These are phyloP conservation scores for Margaritispora aquatica DNA, from an alignment of 495 filamentous ascomycete genomes.

Conservation along the genomic window DNA sequence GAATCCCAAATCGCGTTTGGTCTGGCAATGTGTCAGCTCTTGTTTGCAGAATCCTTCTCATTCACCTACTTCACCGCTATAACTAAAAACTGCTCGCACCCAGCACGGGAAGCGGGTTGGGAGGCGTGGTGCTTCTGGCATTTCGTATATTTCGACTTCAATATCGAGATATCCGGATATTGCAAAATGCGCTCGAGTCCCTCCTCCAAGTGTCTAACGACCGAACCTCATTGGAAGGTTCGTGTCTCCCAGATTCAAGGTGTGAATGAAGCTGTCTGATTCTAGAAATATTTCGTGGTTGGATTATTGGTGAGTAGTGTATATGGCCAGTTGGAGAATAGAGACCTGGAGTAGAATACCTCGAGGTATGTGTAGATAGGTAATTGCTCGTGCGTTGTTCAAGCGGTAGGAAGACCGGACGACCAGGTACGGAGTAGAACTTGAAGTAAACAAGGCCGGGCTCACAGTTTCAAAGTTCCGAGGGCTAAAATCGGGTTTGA, in stretches of 20 bases:
- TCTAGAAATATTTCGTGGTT: neutral
- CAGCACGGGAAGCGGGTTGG: conserved; percentile 91
- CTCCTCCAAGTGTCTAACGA: neutral
- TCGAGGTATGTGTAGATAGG: no score
- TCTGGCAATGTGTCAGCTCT: conserved; percentile 35
- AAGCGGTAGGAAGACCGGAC: no score
- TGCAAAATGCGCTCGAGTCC: neutral
- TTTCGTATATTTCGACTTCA: conserved; percentile 65
- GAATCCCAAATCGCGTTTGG: conserved; percentile 89
- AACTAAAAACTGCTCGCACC: conserved; percentile 92
- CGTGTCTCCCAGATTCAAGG: neutral
- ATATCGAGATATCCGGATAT: neutral
- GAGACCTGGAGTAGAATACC: neutral
- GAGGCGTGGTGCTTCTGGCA: conserved; percentile 52
- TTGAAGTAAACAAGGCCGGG: no score
- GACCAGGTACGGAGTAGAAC: no score
- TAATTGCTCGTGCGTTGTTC: no score
- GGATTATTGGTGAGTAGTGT: neutral
- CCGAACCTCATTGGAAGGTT: conserved; percentile 6
- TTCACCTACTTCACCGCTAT: conserved; percentile 77
- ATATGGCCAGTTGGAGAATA: neutral
- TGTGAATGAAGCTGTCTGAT: neutral
- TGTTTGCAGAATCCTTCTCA: neutral
- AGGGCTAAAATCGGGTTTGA: no score
- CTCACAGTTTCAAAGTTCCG: no score